These are phyloP conservation scores for Podaxis mareebaensis DNA, from an alignment of 768 basidiomycete species.

Conservation along the genomic window DNA sequence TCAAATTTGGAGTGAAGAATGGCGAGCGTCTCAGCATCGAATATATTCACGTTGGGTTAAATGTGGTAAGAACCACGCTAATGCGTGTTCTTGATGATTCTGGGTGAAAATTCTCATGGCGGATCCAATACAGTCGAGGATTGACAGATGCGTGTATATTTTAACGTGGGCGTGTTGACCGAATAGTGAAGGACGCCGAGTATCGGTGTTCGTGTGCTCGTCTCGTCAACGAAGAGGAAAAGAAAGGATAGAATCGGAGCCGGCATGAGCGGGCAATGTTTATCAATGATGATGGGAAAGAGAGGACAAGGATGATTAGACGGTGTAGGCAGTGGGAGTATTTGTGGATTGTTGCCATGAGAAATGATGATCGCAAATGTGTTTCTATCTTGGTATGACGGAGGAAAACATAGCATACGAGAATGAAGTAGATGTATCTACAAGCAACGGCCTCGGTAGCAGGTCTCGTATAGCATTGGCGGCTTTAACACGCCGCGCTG, in stretches of 20 bases:
- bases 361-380: slow-evolving; percentile 9
- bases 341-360: slow-evolving; percentile 13
- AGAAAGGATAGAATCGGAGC: not conserved
- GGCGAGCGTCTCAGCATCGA: not conserved
- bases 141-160: not conserved
- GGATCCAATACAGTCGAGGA: not conserved
- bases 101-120: not conserved
- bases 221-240: not conserved
- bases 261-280: not conserved
- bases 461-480: not conserved
- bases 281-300: not conserved
- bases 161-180: too few relatives aligned
- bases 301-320: not conserved
- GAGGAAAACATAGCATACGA: not conserved
- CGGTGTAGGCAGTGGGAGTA: slow-evolving; percentile 3
- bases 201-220: not conserved
- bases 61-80: not conserved
- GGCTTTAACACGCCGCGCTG: not conserved
- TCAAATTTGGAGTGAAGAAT: too few relatives aligned
- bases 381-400: not conserved
- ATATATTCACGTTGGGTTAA: not conserved
- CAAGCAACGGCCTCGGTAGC: not conserved
- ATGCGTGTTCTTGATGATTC: not conserved
- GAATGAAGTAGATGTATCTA: not conserved
- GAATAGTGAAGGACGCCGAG: not conserved